A percentile compares a stretch with the other conserved stretches of the same genome.
These are phyloP conservation scores for Ehretia macrophylla DNA, from an alignment of 257 asterid genomes.

Conservation along the genomic window DNA sequence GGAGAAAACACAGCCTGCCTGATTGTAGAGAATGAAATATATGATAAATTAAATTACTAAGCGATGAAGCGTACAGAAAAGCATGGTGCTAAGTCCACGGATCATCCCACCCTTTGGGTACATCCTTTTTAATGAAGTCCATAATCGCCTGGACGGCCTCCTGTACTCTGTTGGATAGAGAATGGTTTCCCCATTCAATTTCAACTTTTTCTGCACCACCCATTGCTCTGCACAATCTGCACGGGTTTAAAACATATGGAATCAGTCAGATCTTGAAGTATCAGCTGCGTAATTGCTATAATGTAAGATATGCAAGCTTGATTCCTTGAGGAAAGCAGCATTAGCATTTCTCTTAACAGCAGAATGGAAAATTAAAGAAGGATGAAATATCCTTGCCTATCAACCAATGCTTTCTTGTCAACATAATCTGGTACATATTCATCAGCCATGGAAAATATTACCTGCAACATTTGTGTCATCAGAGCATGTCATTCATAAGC, in stretches of 20 bases:
- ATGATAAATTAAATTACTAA: neutral
- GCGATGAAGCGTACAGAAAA: slow-evolving; percentile 2
- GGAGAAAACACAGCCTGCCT: neutral
- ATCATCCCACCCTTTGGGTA: slow-evolving; percentile 84
- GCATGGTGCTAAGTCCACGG: slow-evolving; percentile 57
- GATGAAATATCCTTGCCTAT: slow-evolving; percentile 42
- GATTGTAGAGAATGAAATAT: neutral
- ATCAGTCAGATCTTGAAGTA: neutral
- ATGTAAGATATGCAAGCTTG: too few relatives aligned
- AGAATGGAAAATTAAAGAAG: neutral
- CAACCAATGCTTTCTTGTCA: slow-evolving; percentile 81
- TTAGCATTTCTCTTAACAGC: too few relatives aligned
- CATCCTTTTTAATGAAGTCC: slow-evolving; percentile 69
- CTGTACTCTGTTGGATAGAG: slow-evolving; percentile 61
- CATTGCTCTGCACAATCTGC: slow-evolving; percentile 74
- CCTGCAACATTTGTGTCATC: slow-evolving; percentile 26
- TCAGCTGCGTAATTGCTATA: too few relatives aligned
- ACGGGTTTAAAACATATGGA: slow-evolving; percentile 3
- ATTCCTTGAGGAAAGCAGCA: too few relatives aligned
- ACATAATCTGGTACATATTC: slow-evolving; percentile 87
- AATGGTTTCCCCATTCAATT: slow-evolving; percentile 67
- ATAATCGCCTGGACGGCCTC: slow-evolving; percentile 68
- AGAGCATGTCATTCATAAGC: too few relatives aligned
- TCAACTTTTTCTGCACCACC: slow-evolving; percentile 77
- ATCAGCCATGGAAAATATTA: slow-evolving; percentile 90